phyloP scores from a whole-genome alignment of 805 yeast genomes.

The Tetrapisispora arboricola region DNA sequence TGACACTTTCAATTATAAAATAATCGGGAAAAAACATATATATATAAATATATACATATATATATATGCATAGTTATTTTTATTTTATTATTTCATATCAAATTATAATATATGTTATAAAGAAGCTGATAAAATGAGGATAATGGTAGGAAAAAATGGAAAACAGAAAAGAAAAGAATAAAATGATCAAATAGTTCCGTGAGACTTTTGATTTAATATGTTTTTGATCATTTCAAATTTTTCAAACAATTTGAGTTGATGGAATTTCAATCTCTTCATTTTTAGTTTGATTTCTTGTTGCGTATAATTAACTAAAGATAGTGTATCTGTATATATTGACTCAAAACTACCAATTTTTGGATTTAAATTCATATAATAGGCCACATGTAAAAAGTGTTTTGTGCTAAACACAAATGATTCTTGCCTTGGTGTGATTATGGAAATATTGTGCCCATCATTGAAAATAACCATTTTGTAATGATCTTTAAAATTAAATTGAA shows the following conservation, averaged over 20 bases:
- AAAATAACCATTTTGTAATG: conserved; percentile 82
- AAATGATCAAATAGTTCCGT: background rate
- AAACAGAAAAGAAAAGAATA: background rate
- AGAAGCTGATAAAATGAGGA: no score
- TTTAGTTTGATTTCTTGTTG: background rate
- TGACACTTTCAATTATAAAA: no score
- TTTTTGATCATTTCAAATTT: conserved; percentile 3
- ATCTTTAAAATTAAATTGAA: conserved; percentile 92
- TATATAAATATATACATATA: no score
- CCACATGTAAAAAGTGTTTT: background rate
- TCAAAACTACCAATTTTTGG: background rate
- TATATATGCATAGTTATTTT: no score
- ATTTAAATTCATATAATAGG: background rate
- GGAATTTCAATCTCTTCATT: conserved; percentile 1
- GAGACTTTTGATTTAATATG: conserved; percentile 3
- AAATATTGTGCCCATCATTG: conserved; percentile 60
- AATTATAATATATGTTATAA: no score
- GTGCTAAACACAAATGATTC: conserved; percentile 17
- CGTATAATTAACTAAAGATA: background rate
- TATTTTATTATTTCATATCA: no score
- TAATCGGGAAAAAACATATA: no score
- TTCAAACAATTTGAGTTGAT: background rate
- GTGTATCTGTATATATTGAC: background rate
- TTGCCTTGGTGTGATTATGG: conserved; percentile 71
- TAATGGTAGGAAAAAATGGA: background rate